phyloP scores from a whole-genome alignment of 495 filamentous ascomycete genomes.

The Lentithecium fluviatile region DNA sequence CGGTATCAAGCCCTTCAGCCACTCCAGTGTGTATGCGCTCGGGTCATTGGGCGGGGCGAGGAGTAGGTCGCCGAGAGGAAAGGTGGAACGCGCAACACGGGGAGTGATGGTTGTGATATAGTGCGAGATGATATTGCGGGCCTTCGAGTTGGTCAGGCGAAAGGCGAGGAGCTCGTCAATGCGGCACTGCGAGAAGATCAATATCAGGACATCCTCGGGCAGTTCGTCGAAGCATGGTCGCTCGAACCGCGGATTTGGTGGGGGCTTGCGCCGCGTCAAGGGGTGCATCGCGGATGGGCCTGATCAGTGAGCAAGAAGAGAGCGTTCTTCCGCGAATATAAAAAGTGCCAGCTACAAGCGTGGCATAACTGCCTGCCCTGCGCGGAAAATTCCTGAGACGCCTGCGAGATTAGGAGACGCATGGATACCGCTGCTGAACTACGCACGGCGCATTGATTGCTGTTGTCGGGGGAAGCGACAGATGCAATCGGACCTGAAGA shows the following conservation, averaged over 20 bases:
- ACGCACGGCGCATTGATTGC: too few species aligned
- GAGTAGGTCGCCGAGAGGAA: conserved; percentile 11
- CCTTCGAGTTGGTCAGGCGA: conserved; percentile 16
- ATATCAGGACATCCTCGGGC: conserved; percentile 30
- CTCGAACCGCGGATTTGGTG: background rate
- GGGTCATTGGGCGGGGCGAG: conserved; percentile 7
- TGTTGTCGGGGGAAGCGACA: too few species aligned
- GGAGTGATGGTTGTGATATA: conserved; percentile 25
- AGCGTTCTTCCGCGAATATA: too few species aligned
- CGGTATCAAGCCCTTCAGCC: conserved; percentile 28
- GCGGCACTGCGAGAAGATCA: conserved; percentile 24
- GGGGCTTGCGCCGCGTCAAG: conserved; percentile 2
- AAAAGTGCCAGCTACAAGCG: too few species aligned
- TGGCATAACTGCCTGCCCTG: too few species aligned
- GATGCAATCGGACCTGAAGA: too few species aligned
- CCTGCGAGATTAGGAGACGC: too few species aligned
- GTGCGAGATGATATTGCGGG: conserved; percentile 15
- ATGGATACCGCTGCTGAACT: too few species aligned
- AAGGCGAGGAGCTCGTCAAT: conserved; percentile 22
- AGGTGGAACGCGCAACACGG: conserved; percentile 17
- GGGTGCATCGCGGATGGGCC: background rate
- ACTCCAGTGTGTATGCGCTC: conserved; percentile 16
- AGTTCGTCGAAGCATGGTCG: conserved; percentile 17
- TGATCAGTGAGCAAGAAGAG: too few species aligned
- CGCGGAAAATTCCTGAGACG: too few species aligned